Evolutionary conservation across 345 rosid genomes (phyloP), one percentile per base, ranked within the genome.

Genomic region (Leavenworthia alabamica): DNA sequence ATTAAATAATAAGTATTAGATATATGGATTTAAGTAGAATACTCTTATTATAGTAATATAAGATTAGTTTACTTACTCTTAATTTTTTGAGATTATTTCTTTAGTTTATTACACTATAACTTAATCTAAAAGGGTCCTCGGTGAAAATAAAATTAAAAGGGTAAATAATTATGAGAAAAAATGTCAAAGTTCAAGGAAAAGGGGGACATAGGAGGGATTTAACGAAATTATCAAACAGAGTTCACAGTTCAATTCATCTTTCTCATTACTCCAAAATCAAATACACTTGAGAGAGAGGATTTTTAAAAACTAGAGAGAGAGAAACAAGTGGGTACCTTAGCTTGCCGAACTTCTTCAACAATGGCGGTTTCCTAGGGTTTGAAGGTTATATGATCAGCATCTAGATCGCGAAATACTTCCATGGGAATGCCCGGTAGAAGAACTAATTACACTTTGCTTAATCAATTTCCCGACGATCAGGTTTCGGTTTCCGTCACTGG

Each of bases 361-460:
- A 86, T 83, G 92, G 82, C 77, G 71, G 76, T 78, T 68, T 72
- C 66, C 14, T 61, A 73, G 73, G 79, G 78, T 72, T 77, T 62
- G 58, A 35, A 26, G 68, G 52, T 75, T 73, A 41, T 52, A 47
- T 66, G 68, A 67, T 64, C 46, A 26, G 41, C 56, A 36, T 64
- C 41, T 44, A 55, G 58, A 68, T 49, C 56, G 17, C 16, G 20
- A 39, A 14, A 66, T n/a, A 44, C 65, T 77, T 45, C 67, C 74
- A 88, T 90, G 95, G 97, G 88, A 84, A 84, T 89, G 89, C 79
- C 87, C 16, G 82, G 78, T 66, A 82, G 92, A 73, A 88, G 92
- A 87, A 88, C 97, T 52, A 88, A 80, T 75, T 94, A 94, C 80
- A 78, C 87, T 42, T 86, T 83, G 26, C 82, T 94, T 16, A 84